These are phyloP conservation scores for Penicillium capsulatum DNA, from an alignment of 2,329 filamentous ascomycete species.

Conservation along the genomic window DNA sequence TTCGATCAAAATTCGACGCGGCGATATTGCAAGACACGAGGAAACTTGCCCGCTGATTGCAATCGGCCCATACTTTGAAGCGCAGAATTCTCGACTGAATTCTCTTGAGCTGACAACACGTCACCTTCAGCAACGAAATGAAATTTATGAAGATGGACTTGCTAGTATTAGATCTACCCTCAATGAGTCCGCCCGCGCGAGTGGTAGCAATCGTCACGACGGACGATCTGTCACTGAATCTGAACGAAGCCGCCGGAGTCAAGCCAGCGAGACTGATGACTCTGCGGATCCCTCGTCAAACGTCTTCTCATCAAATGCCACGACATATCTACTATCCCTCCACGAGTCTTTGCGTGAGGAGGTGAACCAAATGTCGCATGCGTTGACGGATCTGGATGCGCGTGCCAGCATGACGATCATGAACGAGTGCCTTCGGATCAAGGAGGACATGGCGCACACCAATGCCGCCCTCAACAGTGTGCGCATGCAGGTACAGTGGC, in stretches of 20 bases:
- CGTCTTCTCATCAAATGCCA: slow-evolving; percentile 38
- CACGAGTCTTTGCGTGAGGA: slow-evolving; percentile 60
- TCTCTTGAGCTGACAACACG: slow-evolving; percentile 44
- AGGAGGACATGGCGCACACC: slow-evolving; percentile 60
- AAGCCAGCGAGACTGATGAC: slow-evolving; percentile 10
- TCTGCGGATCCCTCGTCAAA: slow-evolving; percentile 22
- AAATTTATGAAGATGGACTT: slow-evolving; percentile 45
- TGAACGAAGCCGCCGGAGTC: slow-evolving; percentile 14
- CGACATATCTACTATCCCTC: slow-evolving; percentile 57
- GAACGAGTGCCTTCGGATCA: slow-evolving; percentile 59
- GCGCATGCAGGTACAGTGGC: slow-evolving; percentile 60
- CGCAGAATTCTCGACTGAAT: slow-evolving; percentile 42
- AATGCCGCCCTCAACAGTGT: slow-evolving; percentile 57
- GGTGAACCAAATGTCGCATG: slow-evolving; percentile 51
- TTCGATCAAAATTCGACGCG: slow-evolving; percentile 34
- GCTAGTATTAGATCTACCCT: slow-evolving; percentile 41
- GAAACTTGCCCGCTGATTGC: slow-evolving; percentile 50
- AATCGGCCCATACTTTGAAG: slow-evolving; percentile 43
- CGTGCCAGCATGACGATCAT: slow-evolving; percentile 59
- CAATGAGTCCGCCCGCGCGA: slow-evolving; percentile 28
- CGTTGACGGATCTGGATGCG: slow-evolving; percentile 57
- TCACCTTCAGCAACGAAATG: slow-evolving; percentile 45
- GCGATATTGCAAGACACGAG: slow-evolving; percentile 43
- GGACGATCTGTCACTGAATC: slow-evolving; percentile 11
- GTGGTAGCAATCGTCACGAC: slow-evolving; percentile 1